Conservation (phyloP, 495 filamentous ascomycete genomes). For the Trichocladium antarcticum region DNA sequence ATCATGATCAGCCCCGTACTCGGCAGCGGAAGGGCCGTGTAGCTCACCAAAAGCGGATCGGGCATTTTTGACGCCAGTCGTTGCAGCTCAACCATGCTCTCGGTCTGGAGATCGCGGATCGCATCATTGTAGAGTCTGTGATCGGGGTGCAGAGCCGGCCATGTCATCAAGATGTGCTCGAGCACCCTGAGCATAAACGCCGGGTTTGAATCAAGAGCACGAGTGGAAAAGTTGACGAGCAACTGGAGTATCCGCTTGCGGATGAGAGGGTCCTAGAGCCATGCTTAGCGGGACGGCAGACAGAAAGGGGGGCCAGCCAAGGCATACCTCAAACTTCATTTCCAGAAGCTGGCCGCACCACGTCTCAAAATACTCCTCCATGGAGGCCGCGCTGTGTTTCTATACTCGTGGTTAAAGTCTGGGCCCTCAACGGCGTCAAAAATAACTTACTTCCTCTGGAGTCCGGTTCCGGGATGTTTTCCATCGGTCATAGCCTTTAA, state of each 20-base stretch:
- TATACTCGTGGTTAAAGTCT: constrained; percentile 22
- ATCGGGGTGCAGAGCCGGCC: constrained; percentile 55
- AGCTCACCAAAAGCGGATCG: constrained; percentile 63
- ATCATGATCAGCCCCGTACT: constrained; percentile 6
- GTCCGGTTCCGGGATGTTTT: constrained; percentile 42
- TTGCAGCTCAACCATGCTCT: constrained; percentile 77
- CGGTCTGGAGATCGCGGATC: constrained; percentile 73
- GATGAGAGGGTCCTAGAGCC: constrained; percentile 64
- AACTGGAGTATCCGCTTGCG: constrained; percentile 74
- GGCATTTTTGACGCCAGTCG: constrained; percentile 82
- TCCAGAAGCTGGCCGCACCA: constrained; percentile 72
- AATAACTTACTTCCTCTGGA: constrained; percentile 42
- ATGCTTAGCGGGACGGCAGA: neutral
- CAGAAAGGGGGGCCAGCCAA: neutral
- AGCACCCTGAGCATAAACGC: constrained; percentile 76
- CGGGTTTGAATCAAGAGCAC: constrained; percentile 64
- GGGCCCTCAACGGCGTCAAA: constrained; percentile 1
- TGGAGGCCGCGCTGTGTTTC: constrained; percentile 47
- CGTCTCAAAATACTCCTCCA: constrained; percentile 59
- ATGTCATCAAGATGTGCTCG: constrained; percentile 77
- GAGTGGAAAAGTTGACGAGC: constrained; percentile 73
- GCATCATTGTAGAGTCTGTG: constrained; percentile 72
- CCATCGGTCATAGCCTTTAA: constrained; percentile 87
- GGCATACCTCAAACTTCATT: constrained; percentile 57
- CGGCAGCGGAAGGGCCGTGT: neutral